phyloP scores from a whole-genome alignment of 192 early-diverging fungal species.

The Podila epicladia region DNA sequence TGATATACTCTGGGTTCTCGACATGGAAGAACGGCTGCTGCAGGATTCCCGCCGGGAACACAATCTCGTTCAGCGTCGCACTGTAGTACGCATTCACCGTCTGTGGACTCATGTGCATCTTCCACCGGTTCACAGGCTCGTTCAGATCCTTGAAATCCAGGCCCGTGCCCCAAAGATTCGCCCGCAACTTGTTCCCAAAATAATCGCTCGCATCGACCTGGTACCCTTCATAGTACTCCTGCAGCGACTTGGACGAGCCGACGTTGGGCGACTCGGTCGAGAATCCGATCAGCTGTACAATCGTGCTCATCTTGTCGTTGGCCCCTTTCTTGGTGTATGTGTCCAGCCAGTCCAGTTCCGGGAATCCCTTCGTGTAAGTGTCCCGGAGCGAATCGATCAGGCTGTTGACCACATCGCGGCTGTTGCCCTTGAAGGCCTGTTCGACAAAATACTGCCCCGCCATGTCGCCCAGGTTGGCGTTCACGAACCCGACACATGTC shows the following conservation, averaged over 20 bases:
- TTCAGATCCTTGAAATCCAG: conserved; percentile 37
- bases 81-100: conserved; percentile 68
- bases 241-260: conserved; percentile 48
- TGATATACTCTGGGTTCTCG: conserved; percentile 63
- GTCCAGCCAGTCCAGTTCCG: conserved; percentile 68
- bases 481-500: conserved; percentile 35
- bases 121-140: conserved; percentile 49
- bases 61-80: conserved; percentile 57
- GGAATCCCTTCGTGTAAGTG: conserved; percentile 51
- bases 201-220: conserved; percentile 52
- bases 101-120: conserved; percentile 61
- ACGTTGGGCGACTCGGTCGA: conserved; percentile 65
- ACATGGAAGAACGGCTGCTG: conserved; percentile 69
- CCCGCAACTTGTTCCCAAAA: conserved; percentile 66
- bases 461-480: conserved; percentile 41
- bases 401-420: conserved; percentile 51
- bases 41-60: conserved; percentile 65
- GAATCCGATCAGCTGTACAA: conserved; percentile 68
- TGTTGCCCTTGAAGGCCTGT: conserved; percentile 46
- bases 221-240: conserved; percentile 59
- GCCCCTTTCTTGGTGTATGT: conserved; percentile 56
- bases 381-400: conserved; percentile 57
- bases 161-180: conserved; percentile 44
- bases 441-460: conserved; percentile 52
- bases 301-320: conserved; percentile 62